Percentiles rank a stretch among this genome's conserved stretches.
Conservation (phyloP, 164 flowering plant species). For the Macadamia integrifolia region DNA sequence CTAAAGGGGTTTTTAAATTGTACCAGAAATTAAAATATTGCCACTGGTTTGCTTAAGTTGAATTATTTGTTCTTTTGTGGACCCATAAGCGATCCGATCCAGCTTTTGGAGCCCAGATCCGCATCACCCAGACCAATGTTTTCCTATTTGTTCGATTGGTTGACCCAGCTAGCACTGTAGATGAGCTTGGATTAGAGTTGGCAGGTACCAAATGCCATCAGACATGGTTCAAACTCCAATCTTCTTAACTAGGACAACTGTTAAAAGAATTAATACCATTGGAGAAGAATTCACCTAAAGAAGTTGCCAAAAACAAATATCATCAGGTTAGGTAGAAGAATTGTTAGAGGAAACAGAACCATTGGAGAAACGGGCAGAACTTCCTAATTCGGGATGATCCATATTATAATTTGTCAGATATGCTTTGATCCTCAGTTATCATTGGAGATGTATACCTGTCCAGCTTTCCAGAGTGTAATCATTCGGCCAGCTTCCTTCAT, state of each 20-base stretch:
- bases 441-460: slow-evolving; percentile 46
- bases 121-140: too few species aligned
- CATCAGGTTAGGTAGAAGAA: too few species aligned
- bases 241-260: slow-evolving; percentile 1
- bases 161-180: slow-evolving; percentile 5
- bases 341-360: too few species aligned
- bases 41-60: too few species aligned
- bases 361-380: too few species aligned
- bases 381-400: background rate
- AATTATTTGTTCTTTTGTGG: too few species aligned
- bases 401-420: slow-evolving; percentile 22
- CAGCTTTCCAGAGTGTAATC: slow-evolving; percentile 23
- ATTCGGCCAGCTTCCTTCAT: slow-evolving; percentile 4
- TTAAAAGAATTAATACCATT: slow-evolving; percentile 21
- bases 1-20: too few species aligned
- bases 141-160: too few species aligned
- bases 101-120: too few species aligned
- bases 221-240: slow-evolving; percentile 24
- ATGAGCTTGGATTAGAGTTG: slow-evolving; percentile 16
- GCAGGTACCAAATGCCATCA: slow-evolving; percentile 29
- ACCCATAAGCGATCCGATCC: too few species aligned
- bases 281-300: slow-evolving; percentile 16
- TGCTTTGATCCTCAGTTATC: slow-evolving; percentile 32
- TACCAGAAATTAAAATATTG: too few species aligned
- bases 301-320: slow-evolving; percentile 1